Evolutionary conservation across 495 filamentous ascomycete species (phyloP).

Genomic region (Aspergillus egyptiacus): DNA sequence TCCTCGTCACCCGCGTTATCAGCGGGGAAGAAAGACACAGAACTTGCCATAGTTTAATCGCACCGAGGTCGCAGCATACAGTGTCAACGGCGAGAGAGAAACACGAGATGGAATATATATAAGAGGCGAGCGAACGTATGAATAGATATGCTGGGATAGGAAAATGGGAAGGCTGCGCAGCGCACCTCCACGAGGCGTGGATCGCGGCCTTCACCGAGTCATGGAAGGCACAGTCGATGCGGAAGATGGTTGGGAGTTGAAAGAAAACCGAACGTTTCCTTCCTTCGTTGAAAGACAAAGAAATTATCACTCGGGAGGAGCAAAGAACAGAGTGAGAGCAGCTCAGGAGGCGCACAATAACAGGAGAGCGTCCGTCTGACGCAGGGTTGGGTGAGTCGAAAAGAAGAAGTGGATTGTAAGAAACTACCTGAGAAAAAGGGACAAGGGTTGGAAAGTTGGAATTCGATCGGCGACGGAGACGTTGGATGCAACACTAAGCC

Average conservation of each 20-base stretch:
- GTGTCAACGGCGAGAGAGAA: conserved; percentile 4
- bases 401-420: background rate
- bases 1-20: conserved; percentile 37
- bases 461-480: background rate
- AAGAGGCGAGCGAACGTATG: background rate
- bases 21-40: conserved; percentile 17
- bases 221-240: conserved; percentile 13
- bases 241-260: background rate
- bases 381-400: background rate
- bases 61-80: conserved; percentile 17
- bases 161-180: conserved; percentile 17
- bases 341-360: background rate
- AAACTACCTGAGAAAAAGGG: background rate
- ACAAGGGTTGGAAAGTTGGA: background rate
- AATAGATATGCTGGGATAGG: no score
- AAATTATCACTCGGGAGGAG: background rate
- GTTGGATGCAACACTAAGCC: background rate
- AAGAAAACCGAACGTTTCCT: background rate
- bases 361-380: conserved; percentile 4
- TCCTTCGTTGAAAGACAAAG: background rate
- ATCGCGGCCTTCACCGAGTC: conserved; percentile 19
- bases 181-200: conserved; percentile 23
- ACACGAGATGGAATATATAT: background rate
- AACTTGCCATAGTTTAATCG: conserved; percentile 18
- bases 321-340: background rate